phyloP scores from a whole-genome alignment of 768 basidiomycete genomes.

The Mycena amicta region DNA sequence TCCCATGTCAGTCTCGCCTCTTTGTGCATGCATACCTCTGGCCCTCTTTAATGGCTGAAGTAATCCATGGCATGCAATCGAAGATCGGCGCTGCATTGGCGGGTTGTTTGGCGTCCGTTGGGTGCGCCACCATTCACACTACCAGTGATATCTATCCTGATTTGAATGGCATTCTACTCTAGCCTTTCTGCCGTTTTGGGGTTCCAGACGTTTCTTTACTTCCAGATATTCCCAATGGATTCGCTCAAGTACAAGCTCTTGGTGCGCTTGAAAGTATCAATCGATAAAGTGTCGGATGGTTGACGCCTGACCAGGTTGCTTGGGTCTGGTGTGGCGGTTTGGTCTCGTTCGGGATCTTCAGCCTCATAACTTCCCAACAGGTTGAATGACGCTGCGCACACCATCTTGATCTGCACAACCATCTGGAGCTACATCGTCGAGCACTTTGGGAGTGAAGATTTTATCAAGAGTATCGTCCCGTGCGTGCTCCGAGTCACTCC shows the following conservation, averaged over 20 bases:
- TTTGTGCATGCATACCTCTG: neutral
- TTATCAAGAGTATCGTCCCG: conserved; percentile 42
- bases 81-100: neutral
- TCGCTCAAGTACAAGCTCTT: conserved; percentile 6
- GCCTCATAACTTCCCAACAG: conserved; percentile 17
- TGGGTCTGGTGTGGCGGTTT: conserved; percentile 18
- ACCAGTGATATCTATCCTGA: neutral
- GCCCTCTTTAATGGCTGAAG: neutral
- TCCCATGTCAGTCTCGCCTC: neutral
- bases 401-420: conserved; percentile 38
- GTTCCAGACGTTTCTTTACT: conserved; percentile 16
- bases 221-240: conserved; percentile 14
- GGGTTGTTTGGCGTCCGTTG: neutral
- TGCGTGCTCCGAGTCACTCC: conserved; percentile 14
- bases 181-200: neutral
- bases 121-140: neutral
- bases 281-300: neutral
- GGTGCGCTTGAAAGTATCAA: neutral
- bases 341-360: neutral
- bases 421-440: conserved; percentile 43
- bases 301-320: neutral
- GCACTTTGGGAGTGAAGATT: conserved; percentile 31
- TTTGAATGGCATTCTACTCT: too few species aligned
- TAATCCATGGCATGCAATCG: neutral
- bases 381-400: conserved; percentile 42